phyloP scores from a whole-genome alignment of 2,329 filamentous ascomycete genomes.

The Pseudocercospora pini-densiflorae region DNA sequence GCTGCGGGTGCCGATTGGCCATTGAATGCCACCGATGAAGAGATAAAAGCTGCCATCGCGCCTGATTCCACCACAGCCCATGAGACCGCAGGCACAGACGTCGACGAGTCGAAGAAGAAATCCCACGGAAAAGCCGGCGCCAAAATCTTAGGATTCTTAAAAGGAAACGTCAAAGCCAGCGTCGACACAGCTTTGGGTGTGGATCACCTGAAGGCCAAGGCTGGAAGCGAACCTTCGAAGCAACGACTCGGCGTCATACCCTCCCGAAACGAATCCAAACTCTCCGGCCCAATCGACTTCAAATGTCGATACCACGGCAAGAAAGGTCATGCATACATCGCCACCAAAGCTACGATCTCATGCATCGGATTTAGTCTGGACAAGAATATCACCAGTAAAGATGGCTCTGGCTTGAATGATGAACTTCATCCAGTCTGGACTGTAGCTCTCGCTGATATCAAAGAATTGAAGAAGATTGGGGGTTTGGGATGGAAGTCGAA shows the following conservation, averaged over 20 bases:
- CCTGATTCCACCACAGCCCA: constrained; percentile 53
- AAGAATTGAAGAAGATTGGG: constrained; percentile 77
- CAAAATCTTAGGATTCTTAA: constrained; percentile 68
- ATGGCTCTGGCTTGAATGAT: constrained; percentile 52
- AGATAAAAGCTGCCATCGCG: constrained; percentile 65
- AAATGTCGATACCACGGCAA: constrained; percentile 71
- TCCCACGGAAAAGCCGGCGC: constrained; percentile 54
- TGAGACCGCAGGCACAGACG: constrained; percentile 57
- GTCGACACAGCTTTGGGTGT: constrained; percentile 74
- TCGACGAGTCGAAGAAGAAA: constrained; percentile 55
- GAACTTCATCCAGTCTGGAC: constrained; percentile 67
- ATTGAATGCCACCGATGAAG: constrained; percentile 65
- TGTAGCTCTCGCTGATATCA: constrained; percentile 71
- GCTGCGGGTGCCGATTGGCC: constrained; percentile 59
- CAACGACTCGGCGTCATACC: constrained; percentile 73
- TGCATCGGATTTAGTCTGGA: constrained; percentile 69
- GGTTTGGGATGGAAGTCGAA: constrained; percentile 86
- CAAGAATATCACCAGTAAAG: constrained; percentile 51
- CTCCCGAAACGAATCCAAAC: constrained; percentile 45
- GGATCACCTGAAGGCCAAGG: constrained; percentile 72
- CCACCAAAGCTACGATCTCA: constrained; percentile 67
- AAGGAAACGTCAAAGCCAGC: constrained; percentile 69
- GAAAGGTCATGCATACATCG: constrained; percentile 74
- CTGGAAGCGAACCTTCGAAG: constrained; percentile 64
- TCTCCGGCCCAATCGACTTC: constrained; percentile 75